Evolutionary conservation across 345 rosid species (phyloP).

Genomic region (Eucalyptus shirleyi): DNA sequence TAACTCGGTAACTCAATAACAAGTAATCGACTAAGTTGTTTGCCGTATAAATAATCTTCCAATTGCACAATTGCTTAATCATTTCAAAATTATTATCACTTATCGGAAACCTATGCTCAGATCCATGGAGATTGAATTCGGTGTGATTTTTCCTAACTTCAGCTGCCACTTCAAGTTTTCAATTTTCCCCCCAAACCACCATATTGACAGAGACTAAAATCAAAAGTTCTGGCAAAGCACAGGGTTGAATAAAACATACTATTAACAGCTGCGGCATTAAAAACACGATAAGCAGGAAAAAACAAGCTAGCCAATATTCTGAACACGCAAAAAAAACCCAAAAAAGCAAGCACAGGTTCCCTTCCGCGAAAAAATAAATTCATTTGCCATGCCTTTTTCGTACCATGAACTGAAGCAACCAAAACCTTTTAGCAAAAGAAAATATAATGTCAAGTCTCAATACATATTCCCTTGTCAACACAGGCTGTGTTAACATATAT

Average conservation of each 20-base stretch:
- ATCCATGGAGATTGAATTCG: background rate
- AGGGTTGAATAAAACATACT: background rate
- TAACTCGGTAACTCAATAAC: background rate
- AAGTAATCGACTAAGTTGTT: background rate
- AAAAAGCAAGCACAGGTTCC: background rate
- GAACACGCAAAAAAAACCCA: background rate
- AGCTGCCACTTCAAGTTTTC: too few species aligned
- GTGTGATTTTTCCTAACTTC: background rate
- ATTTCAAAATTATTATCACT: background rate
- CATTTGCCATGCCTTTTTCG: background rate
- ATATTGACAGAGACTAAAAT: background rate
- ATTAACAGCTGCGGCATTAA: background rate
- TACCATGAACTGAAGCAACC: background rate
- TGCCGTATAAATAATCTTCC: background rate
- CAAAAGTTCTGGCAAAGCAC: background rate
- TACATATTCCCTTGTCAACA: background rate
- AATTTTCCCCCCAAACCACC: background rate
- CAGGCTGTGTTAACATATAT: background rate
- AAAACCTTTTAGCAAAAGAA: background rate
- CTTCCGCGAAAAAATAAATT: background rate
- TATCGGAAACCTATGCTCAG: background rate
- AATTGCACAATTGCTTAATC: background rate
- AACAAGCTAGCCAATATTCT: background rate
- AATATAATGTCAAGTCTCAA: background rate
- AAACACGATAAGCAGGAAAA: background rate